Evolutionary conservation across 2,329 filamentous ascomycete genomes (phyloP).

Genomic region (Cladophialophora psammophila): DNA sequence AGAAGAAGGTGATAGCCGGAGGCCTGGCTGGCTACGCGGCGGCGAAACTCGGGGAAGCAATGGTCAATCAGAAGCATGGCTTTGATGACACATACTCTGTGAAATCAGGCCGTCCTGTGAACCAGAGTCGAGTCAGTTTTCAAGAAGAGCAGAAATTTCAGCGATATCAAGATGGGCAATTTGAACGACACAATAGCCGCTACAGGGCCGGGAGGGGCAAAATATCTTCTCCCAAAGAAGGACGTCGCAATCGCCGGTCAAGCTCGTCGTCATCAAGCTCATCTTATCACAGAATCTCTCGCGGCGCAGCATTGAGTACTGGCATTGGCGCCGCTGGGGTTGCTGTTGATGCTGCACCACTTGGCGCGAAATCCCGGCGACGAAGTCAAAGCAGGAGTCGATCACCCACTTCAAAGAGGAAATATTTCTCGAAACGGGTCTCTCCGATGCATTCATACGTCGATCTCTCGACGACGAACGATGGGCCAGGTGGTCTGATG

Average conservation of each 20-base stretch:
- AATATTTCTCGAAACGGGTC: slow-evolving; percentile 48
- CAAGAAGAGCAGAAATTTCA: slow-evolving; percentile 49
- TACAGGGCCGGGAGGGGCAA: slow-evolving; percentile 26
- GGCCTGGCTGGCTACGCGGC: slow-evolving; percentile 61
- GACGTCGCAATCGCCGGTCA: slow-evolving; percentile 26
- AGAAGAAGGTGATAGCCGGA: slow-evolving; percentile 63
- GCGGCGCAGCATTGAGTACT: slow-evolving; percentile 46
- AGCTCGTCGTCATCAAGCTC: slow-evolving; percentile 32
- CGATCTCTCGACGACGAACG: slow-evolving; percentile 68
- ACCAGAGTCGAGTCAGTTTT: slow-evolving; percentile 43
- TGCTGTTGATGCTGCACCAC: slow-evolving; percentile 46
- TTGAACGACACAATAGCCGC: slow-evolving; percentile 43
- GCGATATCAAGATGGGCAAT: slow-evolving; percentile 49
- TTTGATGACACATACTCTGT: slow-evolving; percentile 68
- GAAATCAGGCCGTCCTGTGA: slow-evolving; percentile 58
- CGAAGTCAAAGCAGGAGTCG: slow-evolving; percentile 45
- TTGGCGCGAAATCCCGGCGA: slow-evolving; percentile 40
- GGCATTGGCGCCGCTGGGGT: slow-evolving; percentile 48
- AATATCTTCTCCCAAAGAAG: slow-evolving; percentile 4
- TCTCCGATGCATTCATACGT: slow-evolving; percentile 67
- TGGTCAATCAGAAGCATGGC: slow-evolving; percentile 60
- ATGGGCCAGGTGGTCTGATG: slow-evolving; percentile 62
- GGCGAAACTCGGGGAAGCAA: slow-evolving; percentile 60
- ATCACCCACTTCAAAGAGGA: slow-evolving; percentile 46
- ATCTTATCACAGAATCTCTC: slow-evolving; percentile 21